Conservation (phyloP, 1,139 yeast species). For the Candida sp. region DNA sequence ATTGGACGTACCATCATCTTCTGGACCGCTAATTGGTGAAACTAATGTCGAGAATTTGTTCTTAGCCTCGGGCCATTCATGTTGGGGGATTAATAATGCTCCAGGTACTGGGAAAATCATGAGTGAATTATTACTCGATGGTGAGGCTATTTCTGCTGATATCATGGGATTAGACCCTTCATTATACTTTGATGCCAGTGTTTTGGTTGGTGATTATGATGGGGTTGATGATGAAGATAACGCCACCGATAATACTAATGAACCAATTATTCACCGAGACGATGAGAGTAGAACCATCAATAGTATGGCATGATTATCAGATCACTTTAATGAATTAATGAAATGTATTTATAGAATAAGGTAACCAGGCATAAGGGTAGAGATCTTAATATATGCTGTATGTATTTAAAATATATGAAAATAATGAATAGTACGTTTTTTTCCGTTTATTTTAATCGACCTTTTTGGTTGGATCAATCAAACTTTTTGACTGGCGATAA, state of each 20-base stretch:
- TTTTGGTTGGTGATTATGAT: slow-evolving; percentile 42
- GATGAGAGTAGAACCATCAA: not conserved
- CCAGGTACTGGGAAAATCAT: slow-evolving; percentile 94
- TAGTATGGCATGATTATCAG: not conserved
- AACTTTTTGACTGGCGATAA: no score
- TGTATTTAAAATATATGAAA: no score
- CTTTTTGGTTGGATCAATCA: no score
- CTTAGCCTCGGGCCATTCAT: slow-evolving; percentile 91
- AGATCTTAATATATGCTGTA: no score
- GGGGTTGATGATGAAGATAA: slow-evolving; percentile 13
- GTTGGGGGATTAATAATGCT: slow-evolving; percentile 99
- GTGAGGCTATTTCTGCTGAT: slow-evolving; percentile 76
- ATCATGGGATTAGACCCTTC: slow-evolving; percentile 82
- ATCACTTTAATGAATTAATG: not conserved
- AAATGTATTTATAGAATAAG: not conserved
- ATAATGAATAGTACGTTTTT: not conserved
- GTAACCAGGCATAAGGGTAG: not conserved
- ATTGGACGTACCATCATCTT: slow-evolving; percentile 83
- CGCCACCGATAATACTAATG: not conserved
- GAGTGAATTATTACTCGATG: slow-evolving; percentile 86
- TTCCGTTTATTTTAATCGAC: not conserved
- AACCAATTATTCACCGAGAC: not conserved
- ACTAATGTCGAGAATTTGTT: slow-evolving; percentile 79
- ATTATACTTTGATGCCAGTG: slow-evolving; percentile 75
- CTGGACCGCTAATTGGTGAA: slow-evolving; percentile 93